Base-by-base conservation (phyloP, 106 monocot genomes). In the Triglochin maritima region DNA sequence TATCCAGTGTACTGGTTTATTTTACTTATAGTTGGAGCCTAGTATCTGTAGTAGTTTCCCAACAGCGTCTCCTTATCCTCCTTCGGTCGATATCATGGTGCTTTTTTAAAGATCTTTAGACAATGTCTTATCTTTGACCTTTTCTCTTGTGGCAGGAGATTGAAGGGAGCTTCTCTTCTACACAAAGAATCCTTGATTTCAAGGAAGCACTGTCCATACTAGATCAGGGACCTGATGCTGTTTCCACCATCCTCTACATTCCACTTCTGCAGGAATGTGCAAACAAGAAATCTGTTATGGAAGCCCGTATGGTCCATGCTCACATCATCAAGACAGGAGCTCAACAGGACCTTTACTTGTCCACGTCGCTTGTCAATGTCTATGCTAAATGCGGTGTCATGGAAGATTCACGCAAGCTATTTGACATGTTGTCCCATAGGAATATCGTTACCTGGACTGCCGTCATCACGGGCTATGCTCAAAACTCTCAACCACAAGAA, bases 391-490 rank as follows among this genome's bases (percentile, higher is more conserved):
- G 94, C 42, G 81, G 85, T 4, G 41, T 69, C n/a, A n/a, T 69
- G 3, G 60, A 6, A 0, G 64, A 74, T 46, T 85, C 94, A 42
- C 85, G 66, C 5, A 75, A 79, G 57, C 62, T 90, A 65, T 95
- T 95, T 64, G 87, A 90, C 42, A 9, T 57, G 57, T 63, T 83
- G 58, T 73, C 82, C 1, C 78, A 53, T 3, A 60, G 73, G 47
- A 90, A 87, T 46, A 68, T 83, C 17, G 81, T 87, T 6, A 81
- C 85, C 3, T 90, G 90, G 94, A 90, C 83, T 2, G 68, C 85
- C 3, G 74, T 90, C 41, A 81, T 95, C 69, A 75, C 81, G n/a
- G 94, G 94, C 14, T 87, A 87, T 61, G 85, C 77, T n/a, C 79
- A 71, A 45, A 90, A 87, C 53, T 68, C 69, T 2, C 72, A 85